phyloP scores from a whole-genome alignment of 176 grass and related monocot genomes.

The Melocanna baccifera region DNA sequence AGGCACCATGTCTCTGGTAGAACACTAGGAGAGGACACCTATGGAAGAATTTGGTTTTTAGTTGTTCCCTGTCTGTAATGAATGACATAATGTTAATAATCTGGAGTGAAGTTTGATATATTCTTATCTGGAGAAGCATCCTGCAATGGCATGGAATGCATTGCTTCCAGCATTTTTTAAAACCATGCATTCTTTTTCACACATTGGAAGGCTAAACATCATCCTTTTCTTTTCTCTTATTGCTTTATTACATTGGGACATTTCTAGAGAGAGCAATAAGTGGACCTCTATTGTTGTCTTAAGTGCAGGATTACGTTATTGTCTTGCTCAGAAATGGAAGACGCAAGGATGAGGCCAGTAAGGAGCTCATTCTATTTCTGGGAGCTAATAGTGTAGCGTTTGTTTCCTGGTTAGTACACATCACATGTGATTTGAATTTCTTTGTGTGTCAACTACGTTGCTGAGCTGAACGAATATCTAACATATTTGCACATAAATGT shows the following conservation, averaged over 20 bases:
- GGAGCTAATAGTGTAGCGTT: constrained; percentile 41
- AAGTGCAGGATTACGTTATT: constrained; percentile 77
- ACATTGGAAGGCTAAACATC: background rate
- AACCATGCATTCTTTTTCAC: background rate
- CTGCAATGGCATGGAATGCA: background rate
- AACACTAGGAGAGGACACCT: background rate
- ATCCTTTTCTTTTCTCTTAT: background rate
- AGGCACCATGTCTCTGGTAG: background rate
- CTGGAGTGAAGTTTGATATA: background rate
- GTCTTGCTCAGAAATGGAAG: constrained; percentile 50
- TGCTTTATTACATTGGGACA: constrained; percentile 9
- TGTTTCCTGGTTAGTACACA: constrained; percentile 61
- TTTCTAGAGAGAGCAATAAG: constrained; percentile 16
- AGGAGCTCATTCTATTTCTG: constrained; percentile 59
- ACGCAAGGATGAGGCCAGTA: constrained; percentile 38
- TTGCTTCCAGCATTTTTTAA: constrained; percentile 13
- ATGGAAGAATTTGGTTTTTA: background rate
- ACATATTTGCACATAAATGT: background rate
- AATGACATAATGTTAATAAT: background rate
- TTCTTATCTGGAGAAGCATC: background rate
- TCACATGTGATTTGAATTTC: background rate
- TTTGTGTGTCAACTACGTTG: background rate
- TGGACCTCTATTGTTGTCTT: constrained; percentile 34
- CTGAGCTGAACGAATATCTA: background rate
- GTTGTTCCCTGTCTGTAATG: background rate